Evolutionary conservation across 352 stramenopile genomes (phyloP), one percentile per base, ranked within the genome.

Genomic region (Pythium coloratum): DNA sequence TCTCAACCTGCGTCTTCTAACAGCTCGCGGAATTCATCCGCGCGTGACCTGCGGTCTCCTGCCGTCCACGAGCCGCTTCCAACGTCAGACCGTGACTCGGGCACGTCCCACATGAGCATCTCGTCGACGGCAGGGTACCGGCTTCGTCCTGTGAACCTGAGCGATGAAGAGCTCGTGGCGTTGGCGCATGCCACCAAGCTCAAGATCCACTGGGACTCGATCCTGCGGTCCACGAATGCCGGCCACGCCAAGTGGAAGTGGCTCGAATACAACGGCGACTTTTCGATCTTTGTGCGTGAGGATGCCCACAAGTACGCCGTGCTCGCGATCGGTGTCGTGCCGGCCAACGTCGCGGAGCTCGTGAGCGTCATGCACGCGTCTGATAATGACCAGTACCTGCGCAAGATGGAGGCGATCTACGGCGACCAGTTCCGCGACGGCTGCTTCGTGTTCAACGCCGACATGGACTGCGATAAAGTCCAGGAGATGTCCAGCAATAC

Each of bases 401-500:
- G 36, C 33, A 70, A 70, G 53, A 70, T 75, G 68, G 38, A 62
- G 1, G 68, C 57, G n/a, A 34, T 75, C 33, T 66, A 66, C 33
- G 68, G 58, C 24, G 58, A 67, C 32, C 18, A 67, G 3, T 70
- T 71, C 54, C 26, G 32, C 3, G 59, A 68, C 54, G 68, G 62
- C 18, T 55, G 32, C 36, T 67, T 67, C 40, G 62, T 74, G 14
- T 64, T 67, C 54, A 66, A 66, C 18, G 50, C 59, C 12, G 60
- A 68, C 38, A 30, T 72, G 14, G 54, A 69, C 6, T 18, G 24
- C 30, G 47, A 62, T 7, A 14, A 50, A 8, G 18, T 28, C 6
- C 60, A 67, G 24, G 67, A 69, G 12, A 16, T 65, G n/a, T 58
- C 44, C 6, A 57, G 30, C 30, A 40, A 44, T 13, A 47, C 55